Base-by-base conservation (phyloP, 306 rosid genomes). In the Cicer arietinum region DNA sequence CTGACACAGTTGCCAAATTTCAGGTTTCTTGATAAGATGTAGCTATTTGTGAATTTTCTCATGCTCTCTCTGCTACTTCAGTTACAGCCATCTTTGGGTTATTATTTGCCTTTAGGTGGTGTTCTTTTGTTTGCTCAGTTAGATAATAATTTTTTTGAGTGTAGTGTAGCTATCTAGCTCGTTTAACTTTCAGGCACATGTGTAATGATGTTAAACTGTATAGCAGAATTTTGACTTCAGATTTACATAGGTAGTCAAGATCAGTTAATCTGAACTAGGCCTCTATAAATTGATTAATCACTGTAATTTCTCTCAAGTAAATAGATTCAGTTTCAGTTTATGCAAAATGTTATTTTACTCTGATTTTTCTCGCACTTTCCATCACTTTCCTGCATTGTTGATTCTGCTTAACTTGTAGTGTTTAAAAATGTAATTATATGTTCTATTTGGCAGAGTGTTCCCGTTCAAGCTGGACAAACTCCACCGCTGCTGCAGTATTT, bases 401-500 rank as follows among this genome's bases (percentile, higher is more conserved):
- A 3, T 67, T 45, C 44, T 46, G 41, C 56, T 45, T 20, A 13
- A 22, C 58, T 46, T 67, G 35, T 41, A 47, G 18, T 60, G 51
- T 14, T 44, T 66, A 42, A 46, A 45, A 61, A 76, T 48, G 41
- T 75, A 65, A 37, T 30, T 50, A 16, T 62, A 56, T 76, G 20
- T 25, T 57, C 39, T 83, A 14, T 66, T 43, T 90, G 82, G 63
- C 92, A 95, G 99, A 95, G 99, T 82, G 99, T 95, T 80, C 99
- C 99, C 30, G 98, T 95, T 68, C 99, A 92, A 89, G 64, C 93
- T 77, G 99, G 99, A 67, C 99, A 95, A 88, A 95, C 99, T 61
- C 99, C 99, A 13, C 99, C 99, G 0, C 82, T 95, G 77, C 88
- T 95, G 88, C 99, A 95, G 90, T 95, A 95, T 77, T 95, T 95